Base-by-base conservation (phyloP, 2,329 filamentous ascomycete genomes). In the Colletotrichum tabaci region DNA sequence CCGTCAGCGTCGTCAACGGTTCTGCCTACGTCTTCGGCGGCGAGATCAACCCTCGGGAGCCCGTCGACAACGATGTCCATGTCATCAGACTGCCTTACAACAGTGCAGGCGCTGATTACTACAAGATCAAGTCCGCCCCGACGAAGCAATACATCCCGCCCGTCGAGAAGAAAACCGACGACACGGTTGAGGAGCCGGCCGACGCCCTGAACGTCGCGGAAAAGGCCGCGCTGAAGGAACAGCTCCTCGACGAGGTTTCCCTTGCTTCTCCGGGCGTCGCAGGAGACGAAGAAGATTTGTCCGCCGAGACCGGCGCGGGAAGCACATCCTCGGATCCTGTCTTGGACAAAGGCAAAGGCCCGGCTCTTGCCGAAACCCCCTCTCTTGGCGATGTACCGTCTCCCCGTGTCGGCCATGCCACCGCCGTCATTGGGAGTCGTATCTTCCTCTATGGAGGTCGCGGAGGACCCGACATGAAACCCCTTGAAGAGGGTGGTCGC, bases 391-490 rank as follows among this genome's bases (percentile, higher is more conserved):
- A 86, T 42, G 85, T 93, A 0, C 94, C 94, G 0, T 81, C 85
- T 1, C 87, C 93, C 2, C 89, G 94, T 23, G 89, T 95, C 2
- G 94, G 94, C 23, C 89, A 94, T 75, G 91, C 94, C 44, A 89
- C 92, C 0, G 88, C 91, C 15, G 87, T 90, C 1, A 88, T 96
- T 69, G 87, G 91, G 69, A 87, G 88, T 55, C 90, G 90, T 26
- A 90, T 97, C 76, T 96, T 96, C 81, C 74, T 97, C 52, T 97
- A 95, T 80, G 94, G 94, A 58, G 94, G 95, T 12, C 90, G 93
- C 55, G 91, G 92, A 44, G 92, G 92, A 0, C 82, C 86, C 3
- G 90, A 89, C 38, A 91, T 93, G 88, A 84, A 88, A 2, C 90
- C 93, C 0, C 85, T 97, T 13, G 89, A 95, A 63, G 94, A 97